phyloP scores from a whole-genome alignment of 2,329 filamentous ascomycete genomes.

The Colletotrichum truncatum region DNA sequence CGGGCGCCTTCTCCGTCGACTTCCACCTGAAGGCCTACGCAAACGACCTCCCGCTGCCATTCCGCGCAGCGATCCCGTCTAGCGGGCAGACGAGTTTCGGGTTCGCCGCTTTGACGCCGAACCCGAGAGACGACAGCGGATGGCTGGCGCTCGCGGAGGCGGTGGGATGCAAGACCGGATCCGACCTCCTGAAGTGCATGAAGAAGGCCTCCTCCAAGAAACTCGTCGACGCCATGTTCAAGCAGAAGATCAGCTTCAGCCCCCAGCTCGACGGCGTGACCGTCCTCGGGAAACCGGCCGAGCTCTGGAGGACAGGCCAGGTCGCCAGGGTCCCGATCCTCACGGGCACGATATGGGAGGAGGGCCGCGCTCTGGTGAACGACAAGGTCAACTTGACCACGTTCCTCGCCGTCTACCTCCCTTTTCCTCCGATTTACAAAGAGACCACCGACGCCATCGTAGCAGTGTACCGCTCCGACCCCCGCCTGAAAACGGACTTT shows the following conservation, averaged over 20 bases:
- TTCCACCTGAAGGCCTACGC: slow-evolving; percentile 35
- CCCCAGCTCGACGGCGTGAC: slow-evolving; percentile 34
- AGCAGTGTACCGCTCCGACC: slow-evolving; percentile 29
- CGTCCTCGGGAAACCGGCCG: slow-evolving; percentile 23
- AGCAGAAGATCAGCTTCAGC: slow-evolving; percentile 1
- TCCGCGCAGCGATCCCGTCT: slow-evolving; percentile 38
- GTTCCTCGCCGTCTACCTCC: slow-evolving; percentile 34
- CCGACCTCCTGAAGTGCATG: slow-evolving; percentile 35
- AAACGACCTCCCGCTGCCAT: slow-evolving; percentile 27
- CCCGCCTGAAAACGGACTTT: slow-evolving; percentile 32
- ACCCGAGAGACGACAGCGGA: background rate
- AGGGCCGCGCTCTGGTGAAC: slow-evolving; percentile 36
- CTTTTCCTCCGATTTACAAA: background rate
- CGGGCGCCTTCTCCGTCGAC: slow-evolving; percentile 38
- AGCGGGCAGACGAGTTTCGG: slow-evolving; percentile 41
- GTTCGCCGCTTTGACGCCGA: slow-evolving; percentile 19
- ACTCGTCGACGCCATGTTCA: slow-evolving; percentile 31
- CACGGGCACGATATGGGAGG: slow-evolving; percentile 36
- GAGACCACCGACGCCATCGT: slow-evolving; percentile 27
- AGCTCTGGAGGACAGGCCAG: slow-evolving; percentile 33
- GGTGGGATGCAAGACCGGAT: slow-evolving; percentile 26
- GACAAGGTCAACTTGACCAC: slow-evolving; percentile 31
- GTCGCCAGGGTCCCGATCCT: slow-evolving; percentile 35
- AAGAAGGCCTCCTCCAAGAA: slow-evolving; percentile 21
- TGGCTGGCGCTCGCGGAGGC: slow-evolving; percentile 32